A percentile compares a stretch with the other conserved stretches of the same genome.
These are phyloP conservation scores for Cercophora newfieldiana DNA, from an alignment of 495 filamentous ascomycete species.

Conservation along the genomic window DNA sequence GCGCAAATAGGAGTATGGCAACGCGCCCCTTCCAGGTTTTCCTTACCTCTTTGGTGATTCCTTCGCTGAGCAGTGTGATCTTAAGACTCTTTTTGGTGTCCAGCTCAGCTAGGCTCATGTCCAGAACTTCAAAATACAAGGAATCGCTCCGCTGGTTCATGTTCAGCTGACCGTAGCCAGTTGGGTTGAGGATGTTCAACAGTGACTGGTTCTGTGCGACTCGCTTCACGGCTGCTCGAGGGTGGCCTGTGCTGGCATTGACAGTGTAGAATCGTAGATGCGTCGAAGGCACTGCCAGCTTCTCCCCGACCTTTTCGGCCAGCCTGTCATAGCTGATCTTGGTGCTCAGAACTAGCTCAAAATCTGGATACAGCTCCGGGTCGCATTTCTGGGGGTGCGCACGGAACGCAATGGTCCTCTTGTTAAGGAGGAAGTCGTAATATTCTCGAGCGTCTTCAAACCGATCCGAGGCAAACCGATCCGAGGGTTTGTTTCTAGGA, in stretches of 20 bases:
- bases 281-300: slow-evolving; percentile 65
- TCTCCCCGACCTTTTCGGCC: slow-evolving; percentile 71
- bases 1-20: neutral
- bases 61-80: slow-evolving; percentile 82
- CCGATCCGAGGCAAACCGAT: slow-evolving; percentile 45
- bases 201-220: slow-evolving; percentile 59
- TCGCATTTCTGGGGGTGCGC: slow-evolving; percentile 55
- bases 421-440: slow-evolving; percentile 90
- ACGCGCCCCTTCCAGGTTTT: slow-evolving; percentile 14
- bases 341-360: slow-evolving; percentile 73
- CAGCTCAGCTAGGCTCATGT: slow-evolving; percentile 88
- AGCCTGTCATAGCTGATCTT: slow-evolving; percentile 92
- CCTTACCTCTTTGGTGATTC: slow-evolving; percentile 82
- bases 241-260: slow-evolving; percentile 67
- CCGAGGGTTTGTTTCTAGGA: slow-evolving; percentile 28
- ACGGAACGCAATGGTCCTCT: slow-evolving; percentile 67
- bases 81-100: slow-evolving; percentile 86
- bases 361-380: slow-evolving; percentile 54
- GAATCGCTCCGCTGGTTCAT: slow-evolving; percentile 70
- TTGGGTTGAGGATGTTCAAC: slow-evolving; percentile 66
- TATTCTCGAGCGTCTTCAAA: slow-evolving; percentile 73
- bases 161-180: slow-evolving; percentile 51
- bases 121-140: slow-evolving; percentile 87
- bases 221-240: slow-evolving; percentile 75
- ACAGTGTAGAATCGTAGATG: slow-evolving; percentile 90